These are phyloP conservation scores for Aspergillus tanneri DNA, from an alignment of 2,329 filamentous ascomycete genomes.

Conservation along the genomic window DNA sequence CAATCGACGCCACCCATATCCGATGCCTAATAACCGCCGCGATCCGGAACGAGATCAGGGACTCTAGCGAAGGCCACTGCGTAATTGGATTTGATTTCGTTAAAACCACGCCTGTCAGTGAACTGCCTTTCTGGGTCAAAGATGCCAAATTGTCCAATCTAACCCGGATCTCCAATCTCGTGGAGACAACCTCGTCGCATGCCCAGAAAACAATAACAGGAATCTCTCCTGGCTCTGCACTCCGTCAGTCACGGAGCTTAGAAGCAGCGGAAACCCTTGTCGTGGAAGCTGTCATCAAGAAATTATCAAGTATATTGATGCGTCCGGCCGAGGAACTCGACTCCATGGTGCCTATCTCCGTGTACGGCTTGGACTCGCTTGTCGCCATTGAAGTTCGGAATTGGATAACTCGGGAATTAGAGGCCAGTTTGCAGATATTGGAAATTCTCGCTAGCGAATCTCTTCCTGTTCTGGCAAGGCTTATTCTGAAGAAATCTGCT, in stretches of 20 bases:
- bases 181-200: conserved; percentile 29
- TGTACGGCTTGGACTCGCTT: conserved; percentile 29
- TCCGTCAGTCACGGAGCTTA: conserved; percentile 37
- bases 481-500: conserved; percentile 22
- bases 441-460: conserved; percentile 29
- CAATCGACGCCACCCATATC: background rate
- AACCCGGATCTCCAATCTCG: conserved; percentile 31
- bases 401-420: conserved; percentile 29
- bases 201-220: background rate
- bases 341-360: conserved; percentile 19
- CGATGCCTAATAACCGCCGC: background rate
- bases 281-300: conserved; percentile 48
- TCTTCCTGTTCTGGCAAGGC: conserved; percentile 24
- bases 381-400: conserved; percentile 30
- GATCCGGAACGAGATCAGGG: background rate
- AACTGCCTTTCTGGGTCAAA: conserved; percentile 49
- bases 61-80: background rate
- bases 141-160: conserved; percentile 52
- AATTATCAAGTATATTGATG: conserved; percentile 52
- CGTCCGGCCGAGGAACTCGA: conserved; percentile 25
- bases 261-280: conserved; percentile 38
- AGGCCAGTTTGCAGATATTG: conserved; percentile 33
- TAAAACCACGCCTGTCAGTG: background rate
- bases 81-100: background rate
- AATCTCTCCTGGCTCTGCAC: background rate